Evolutionary conservation across 495 filamentous ascomycete species (phyloP), one percentile per base, ranked within the genome.

Genomic region (Pseudotulostoma volvatum): DNA sequence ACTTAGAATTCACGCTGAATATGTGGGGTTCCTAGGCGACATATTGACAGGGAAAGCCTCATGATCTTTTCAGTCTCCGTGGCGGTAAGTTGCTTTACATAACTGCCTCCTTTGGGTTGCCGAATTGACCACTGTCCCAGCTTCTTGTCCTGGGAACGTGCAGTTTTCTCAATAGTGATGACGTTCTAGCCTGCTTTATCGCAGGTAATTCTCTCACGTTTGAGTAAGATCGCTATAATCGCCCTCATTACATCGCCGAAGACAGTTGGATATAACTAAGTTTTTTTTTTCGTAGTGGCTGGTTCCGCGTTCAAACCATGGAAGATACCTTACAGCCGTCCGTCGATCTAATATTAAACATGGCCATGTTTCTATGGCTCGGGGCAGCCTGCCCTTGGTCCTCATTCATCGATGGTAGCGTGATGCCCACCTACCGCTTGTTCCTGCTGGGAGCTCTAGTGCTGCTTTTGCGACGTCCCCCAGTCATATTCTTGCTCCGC

Each of bases 141-240:
- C 59, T 81, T 9, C 84, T 86, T 50, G 77, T 82, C 41, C 63
- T 73, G 1, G 79, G 77, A 4, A 84, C 79, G 2, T 77, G 74
- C 46, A 79, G 80, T 8, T 74, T 84, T 70, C 70, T 85, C 38
- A 81, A 81, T 3, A 82, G 71, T 39, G 81, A 86, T 50, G 81
- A 86, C 40, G 76, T 85, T 5, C 61, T 87, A 1, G 81, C 81
- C 1, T 84, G 79, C 57, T 87, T 87, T 46, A 73, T 85, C 38
- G 80, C 81, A n/a, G 81, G 81, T 0, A 85, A 84, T 44, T 66
- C 63, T n/a, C 81, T 87, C 44, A 84, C 76, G 3, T 79, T 73
- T 70, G 81, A 71, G 58, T 61, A 47, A 40, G 56, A 52, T 8
- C 14, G 36, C 9, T 9, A 11, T 8, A 7, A 14, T 13, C 4